Percentiles rank a stretch among this genome's conserved stretches.
Conservation (phyloP, 345 rosid species). For the Citrus unshiu region DNA sequence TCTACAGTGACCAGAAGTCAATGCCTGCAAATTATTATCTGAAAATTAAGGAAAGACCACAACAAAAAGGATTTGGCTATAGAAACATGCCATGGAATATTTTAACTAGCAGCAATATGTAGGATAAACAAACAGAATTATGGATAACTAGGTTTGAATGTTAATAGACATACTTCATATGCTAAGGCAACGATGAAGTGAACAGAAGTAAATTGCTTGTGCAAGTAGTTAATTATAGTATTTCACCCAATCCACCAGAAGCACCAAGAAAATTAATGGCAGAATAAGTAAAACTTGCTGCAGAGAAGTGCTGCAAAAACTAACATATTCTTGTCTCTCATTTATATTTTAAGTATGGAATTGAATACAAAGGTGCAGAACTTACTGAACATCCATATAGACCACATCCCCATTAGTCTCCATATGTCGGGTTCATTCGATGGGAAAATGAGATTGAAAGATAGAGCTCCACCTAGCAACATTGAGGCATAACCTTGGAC, state of each 20-base stretch:
- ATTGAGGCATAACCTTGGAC: constrained; percentile 78
- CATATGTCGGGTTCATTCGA: constrained; percentile 86
- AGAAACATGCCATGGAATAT: not conserved
- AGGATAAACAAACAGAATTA: not conserved
- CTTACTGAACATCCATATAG: constrained; percentile 99
- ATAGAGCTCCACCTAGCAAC: constrained; percentile 77
- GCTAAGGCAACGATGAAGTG: not conserved
- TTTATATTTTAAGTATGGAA: not conserved
- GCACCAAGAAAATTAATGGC: not conserved
- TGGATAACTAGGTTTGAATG: not conserved
- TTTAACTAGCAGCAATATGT: not conserved
- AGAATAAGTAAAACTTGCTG: not conserved
- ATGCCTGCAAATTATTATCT: not conserved
- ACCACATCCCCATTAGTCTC: constrained; percentile 99
- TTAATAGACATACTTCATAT: not conserved
- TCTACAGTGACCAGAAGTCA: not conserved
- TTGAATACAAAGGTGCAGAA: not conserved
- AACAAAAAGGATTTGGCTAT: not conserved
- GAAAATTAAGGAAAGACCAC: too few relatives aligned
- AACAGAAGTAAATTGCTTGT: not conserved
- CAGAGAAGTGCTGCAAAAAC: not conserved
- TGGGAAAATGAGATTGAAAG: constrained; percentile 86
- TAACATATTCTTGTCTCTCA: not conserved
- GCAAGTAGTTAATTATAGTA: not conserved
- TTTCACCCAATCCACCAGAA: not conserved